Percentiles rank a stretch among this genome's conserved stretches.
phyloP scores from a whole-genome alignment of 177 flowering plant species.

The Vitis hybrid region DNA sequence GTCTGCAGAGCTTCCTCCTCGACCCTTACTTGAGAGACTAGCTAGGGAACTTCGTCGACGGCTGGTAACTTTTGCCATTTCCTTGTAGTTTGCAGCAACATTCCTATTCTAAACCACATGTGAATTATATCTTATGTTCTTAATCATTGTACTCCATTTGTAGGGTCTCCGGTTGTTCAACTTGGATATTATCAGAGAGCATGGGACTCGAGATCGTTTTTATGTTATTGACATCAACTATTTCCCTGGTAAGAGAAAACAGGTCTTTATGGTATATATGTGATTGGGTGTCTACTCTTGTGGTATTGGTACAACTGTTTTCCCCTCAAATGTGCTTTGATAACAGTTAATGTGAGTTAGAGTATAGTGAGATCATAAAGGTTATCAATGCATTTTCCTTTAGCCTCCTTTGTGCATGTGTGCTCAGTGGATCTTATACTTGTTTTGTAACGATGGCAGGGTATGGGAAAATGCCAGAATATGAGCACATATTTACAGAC shows the following conservation, averaged over 20 bases:
- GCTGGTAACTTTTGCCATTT: conserved; percentile 45
- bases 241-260: conserved; percentile 73
- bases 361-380: too few relatives aligned
- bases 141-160: not conserved
- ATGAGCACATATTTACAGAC: conserved; percentile 84
- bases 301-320: not conserved
- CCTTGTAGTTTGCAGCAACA: not conserved
- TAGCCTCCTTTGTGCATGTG: too few relatives aligned
- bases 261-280: not conserved
- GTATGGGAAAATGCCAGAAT: conserved; percentile 85
- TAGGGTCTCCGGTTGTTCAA: conserved; percentile 94
- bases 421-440: too few relatives aligned
- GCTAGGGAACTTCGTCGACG: conserved; percentile 83
- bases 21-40: conserved; percentile 81
- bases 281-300: not conserved
- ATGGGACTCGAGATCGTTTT: conserved; percentile 69
- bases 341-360: too few relatives aligned
- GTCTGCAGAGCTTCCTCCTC: conserved; percentile 88
- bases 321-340: too few relatives aligned
- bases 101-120: not conserved
- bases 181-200: conserved; percentile 87
- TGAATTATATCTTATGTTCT: not conserved
- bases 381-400: too few relatives aligned
- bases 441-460: conserved; percentile 36
- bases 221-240: conserved; percentile 98